Evolutionary conservation across 495 filamentous ascomycete species (phyloP).

Genomic region (Lindgomyces ingoldianus): DNA sequence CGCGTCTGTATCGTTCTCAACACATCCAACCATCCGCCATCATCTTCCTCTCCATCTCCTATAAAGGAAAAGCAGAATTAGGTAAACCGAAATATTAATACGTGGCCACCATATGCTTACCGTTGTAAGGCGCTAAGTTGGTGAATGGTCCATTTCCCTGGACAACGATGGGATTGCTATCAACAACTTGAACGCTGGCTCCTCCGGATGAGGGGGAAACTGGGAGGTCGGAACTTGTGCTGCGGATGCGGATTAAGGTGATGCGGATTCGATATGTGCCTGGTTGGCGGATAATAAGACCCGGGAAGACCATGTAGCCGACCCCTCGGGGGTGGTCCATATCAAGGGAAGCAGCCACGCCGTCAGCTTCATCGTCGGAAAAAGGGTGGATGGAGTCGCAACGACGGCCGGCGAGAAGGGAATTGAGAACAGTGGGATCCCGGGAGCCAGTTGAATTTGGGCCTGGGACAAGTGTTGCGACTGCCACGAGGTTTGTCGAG

Average conservation of each 20-base stretch:
- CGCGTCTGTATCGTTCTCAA: constrained; percentile 25
- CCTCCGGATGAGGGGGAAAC: constrained; percentile 23
- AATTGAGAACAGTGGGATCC: constrained; percentile 24
- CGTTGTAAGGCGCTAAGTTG: constrained; percentile 18
- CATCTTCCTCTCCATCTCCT: constrained; percentile 26
- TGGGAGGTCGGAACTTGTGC: constrained; percentile 18
- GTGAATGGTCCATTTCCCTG: constrained; percentile 25
- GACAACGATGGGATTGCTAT: constrained; percentile 42
- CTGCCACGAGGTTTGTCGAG: constrained; percentile 31
- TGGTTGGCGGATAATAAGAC: constrained; percentile 40
- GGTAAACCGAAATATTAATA: constrained; percentile 30
- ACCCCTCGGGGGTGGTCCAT: constrained; percentile 32
- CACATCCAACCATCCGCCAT: constrained; percentile 34
- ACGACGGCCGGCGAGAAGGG: constrained; percentile 24
- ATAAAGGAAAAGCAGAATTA: constrained; percentile 22
- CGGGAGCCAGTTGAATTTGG: constrained; percentile 22
- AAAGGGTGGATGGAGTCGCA: constrained; percentile 35
- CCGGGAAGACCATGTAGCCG: constrained; percentile 44
- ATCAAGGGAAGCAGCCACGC: constrained; percentile 13
- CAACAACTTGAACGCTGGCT: constrained; percentile 36
- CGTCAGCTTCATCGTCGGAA: constrained; percentile 32
- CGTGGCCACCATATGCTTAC: constrained; percentile 36
- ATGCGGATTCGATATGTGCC: constrained; percentile 43
- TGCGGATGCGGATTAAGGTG: constrained; percentile 40
- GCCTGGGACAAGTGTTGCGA: constrained; percentile 28